Base-by-base conservation (phyloP, 2,329 filamentous ascomycete species). In the Colletotrichum tropicale region DNA sequence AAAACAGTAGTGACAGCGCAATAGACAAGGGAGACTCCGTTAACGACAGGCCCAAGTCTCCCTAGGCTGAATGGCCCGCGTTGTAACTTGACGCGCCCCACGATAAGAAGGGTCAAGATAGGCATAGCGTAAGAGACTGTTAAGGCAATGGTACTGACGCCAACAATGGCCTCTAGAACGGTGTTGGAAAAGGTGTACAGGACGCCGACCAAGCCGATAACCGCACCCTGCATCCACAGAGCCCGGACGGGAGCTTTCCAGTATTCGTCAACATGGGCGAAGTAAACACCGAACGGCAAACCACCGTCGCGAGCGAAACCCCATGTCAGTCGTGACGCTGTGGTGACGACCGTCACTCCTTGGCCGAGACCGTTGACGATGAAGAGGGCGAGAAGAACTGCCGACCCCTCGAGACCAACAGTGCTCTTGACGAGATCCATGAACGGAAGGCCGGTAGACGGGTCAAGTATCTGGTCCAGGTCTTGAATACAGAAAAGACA, bases 321-420 rank as follows among this genome's bases (percentile, higher is more conserved):
- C 89, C 89, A 90, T 0, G 88, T 88, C 18, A 90, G 80, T 2
- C 89, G 87, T 0, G 89, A 90, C 4, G 87, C 83, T 4, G 88
- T 89, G 3, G 88, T 91, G 62, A 89, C 80, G 72, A 89, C 83
- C 65, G 88, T 88, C 74, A 90, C 83, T 8, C 87, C 89, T 78
- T 91, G 89, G 2, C 89, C 88, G 2, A 91, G 72, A 56, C 89
- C 89, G 76, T 91, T 91, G 81, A 91, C 86, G 66, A 89, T 89
- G 81, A 91, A 91, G 1, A 91, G 82, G 0, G 86, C 83, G 30
- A 91, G 80, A 15, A 91, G 82, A 0, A 85, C 84, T 2, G 86
- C 84, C 13, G 82, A 87, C n/a, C 85, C 87, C 77, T 79, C 85
- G 58, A 84, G 77, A 5, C 85, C 85, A 28, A 85, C 76, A 2